Conservation (phyloP, 2,329 filamentous ascomycete species). For the Metarhizium anisopliae region DNA sequence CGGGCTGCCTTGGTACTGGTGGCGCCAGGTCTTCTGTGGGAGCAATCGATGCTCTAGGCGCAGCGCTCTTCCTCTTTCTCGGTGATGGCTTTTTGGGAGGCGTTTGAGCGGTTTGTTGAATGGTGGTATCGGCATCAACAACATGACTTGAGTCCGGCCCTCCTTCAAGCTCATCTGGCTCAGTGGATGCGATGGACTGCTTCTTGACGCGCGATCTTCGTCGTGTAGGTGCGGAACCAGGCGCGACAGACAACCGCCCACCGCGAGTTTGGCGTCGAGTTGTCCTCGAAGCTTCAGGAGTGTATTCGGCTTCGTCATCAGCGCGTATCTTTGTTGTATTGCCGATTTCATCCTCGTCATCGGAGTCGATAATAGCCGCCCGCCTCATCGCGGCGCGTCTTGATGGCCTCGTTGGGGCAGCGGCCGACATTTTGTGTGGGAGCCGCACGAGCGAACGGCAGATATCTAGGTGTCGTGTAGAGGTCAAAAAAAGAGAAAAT, state of each 20-base stretch:
- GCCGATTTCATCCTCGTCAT: constrained; percentile 61
- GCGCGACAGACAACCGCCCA: constrained; percentile 32
- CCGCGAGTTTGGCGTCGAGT: constrained; percentile 40
- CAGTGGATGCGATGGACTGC: constrained; percentile 9
- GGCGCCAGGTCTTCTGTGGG: constrained; percentile 29
- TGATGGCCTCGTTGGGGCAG: constrained; percentile 26
- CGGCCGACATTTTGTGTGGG: constrained; percentile 18
- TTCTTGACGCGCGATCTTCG: constrained; percentile 33
- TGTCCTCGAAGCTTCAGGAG: constrained; percentile 56
- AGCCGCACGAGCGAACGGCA: background rate
- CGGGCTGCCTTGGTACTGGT: constrained; percentile 41
- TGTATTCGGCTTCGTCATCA: constrained; percentile 68
- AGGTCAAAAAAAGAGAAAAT: background rate
- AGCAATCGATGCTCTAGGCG: constrained; percentile 30
- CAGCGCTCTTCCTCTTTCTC: constrained; percentile 58
- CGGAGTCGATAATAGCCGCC: constrained; percentile 68
- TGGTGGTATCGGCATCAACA: constrained; percentile 23
- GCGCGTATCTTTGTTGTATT: constrained; percentile 43
- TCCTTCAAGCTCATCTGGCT: constrained; percentile 12
- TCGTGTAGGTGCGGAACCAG: constrained; percentile 36
- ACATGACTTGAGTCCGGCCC: constrained; percentile 21
- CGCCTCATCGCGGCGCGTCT: constrained; percentile 49
- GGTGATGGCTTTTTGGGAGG: constrained; percentile 38
- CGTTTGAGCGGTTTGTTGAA: constrained; percentile 22
- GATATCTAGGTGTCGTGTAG: background rate